Evolutionary conservation across 2,329 filamentous ascomycete genomes (phyloP).

Genomic region (Fusarium newnesense): DNA sequence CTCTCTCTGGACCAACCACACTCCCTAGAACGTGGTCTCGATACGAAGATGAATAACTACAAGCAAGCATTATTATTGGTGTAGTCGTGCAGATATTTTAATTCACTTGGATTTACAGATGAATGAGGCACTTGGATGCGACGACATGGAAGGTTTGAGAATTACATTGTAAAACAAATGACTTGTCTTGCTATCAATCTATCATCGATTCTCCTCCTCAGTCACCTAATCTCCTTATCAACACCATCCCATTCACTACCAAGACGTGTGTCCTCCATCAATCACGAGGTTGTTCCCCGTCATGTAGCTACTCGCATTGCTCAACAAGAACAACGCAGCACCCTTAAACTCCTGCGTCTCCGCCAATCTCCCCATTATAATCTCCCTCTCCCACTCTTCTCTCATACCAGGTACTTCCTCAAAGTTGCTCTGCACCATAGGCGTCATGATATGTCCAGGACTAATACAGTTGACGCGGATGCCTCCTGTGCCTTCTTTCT

Average conservation of each 20-base stretch:
- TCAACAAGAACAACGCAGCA: constrained; percentile 77
- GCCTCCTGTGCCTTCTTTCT: constrained; percentile 62
- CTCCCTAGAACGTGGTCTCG: too few relatives aligned
- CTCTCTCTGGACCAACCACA: too few relatives aligned
- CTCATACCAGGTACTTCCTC: constrained; percentile 75
- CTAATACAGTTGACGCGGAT: constrained; percentile 86
- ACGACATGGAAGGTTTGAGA: accelerated
- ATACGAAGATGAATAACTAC: too few relatives aligned
- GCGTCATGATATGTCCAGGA: constrained; percentile 81
- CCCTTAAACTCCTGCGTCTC: constrained; percentile 76
- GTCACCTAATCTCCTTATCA: background rate
- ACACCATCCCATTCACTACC: constrained; percentile 49
- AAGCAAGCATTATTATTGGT: too few relatives aligned
- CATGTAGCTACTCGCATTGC: constrained; percentile 78
- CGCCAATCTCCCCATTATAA: constrained; percentile 81
- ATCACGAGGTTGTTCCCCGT: constrained; percentile 77
- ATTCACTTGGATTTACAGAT: too few relatives aligned
- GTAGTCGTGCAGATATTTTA: too few relatives aligned
- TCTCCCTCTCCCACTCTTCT: constrained; percentile 80
- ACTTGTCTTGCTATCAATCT: constrained; percentile 3
- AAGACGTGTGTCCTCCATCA: constrained; percentile 75
- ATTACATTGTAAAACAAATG: background rate
- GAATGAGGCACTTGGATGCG: background rate
- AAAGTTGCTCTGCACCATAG: constrained; percentile 86
- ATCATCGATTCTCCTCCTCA: background rate